These are phyloP conservation scores for Chytridium lagenaria DNA, from an alignment of 371 early-diverging fungal genomes.

Conservation along the genomic window DNA sequence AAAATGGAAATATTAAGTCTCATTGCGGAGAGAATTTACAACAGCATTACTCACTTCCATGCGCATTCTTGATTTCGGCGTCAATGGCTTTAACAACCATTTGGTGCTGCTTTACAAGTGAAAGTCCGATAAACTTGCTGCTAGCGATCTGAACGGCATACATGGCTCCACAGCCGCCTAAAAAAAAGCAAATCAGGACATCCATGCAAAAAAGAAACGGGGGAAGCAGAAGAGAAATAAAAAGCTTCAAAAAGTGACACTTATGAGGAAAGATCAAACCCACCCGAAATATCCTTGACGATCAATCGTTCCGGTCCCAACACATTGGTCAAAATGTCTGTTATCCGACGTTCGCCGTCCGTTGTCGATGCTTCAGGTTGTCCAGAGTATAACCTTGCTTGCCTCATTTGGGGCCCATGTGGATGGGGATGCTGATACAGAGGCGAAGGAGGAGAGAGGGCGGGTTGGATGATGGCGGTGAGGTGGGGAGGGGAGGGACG, in stretches of 20 bases:
- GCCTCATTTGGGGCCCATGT: too few species aligned
- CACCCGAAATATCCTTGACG: slow-evolving; percentile 76
- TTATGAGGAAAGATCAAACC: too few species aligned
- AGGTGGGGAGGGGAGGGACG: too few species aligned
- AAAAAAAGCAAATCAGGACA: too few species aligned
- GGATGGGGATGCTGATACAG: too few species aligned
- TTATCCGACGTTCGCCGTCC: slow-evolving; percentile 74
- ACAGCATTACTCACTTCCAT: slow-evolving; percentile 72
- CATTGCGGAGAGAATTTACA: not conserved
- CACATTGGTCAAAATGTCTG: slow-evolving; percentile 67
- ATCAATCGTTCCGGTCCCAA: slow-evolving; percentile 70
- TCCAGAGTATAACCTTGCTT: too few species aligned
- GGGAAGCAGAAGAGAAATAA: too few species aligned
- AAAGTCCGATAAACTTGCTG: slow-evolving; percentile 73
- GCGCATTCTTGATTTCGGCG: slow-evolving; percentile 91
- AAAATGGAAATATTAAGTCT: not conserved
- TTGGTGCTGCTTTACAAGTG: slow-evolving; percentile 86
- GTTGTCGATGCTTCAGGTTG: too few species aligned
- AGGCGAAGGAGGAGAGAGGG: too few species aligned
- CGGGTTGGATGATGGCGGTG: too few species aligned
- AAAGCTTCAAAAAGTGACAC: too few species aligned
- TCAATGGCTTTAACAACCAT: slow-evolving; percentile 84
- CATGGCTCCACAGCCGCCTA: slow-evolving; percentile 96
- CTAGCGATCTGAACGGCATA: slow-evolving; percentile 87
- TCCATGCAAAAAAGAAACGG: too few species aligned